Percentiles rank a stretch among this genome's conserved stretches.
phyloP scores from a whole-genome alignment of 106 monocot species.

The Platanthera zijinensis region DNA sequence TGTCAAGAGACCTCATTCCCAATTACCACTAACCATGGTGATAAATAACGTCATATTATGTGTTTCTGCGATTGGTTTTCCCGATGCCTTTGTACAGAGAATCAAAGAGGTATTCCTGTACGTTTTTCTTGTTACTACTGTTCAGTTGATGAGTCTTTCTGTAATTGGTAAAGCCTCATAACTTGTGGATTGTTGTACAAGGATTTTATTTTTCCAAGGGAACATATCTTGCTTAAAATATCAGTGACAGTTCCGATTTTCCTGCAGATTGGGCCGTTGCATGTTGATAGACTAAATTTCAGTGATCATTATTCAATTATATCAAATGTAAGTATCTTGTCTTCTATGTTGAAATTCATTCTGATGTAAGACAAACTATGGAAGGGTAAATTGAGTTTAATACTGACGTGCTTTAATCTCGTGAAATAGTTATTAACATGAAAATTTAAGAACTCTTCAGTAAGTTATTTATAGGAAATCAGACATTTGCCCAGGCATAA shows the following conservation, averaged over 20 bases:
- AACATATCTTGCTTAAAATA: not conserved
- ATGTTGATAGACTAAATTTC: constrained; percentile 58
- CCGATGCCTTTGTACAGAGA: constrained; percentile 53
- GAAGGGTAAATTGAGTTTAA: too few relatives aligned
- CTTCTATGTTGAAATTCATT: not conserved
- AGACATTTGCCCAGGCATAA: too few relatives aligned
- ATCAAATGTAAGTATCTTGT: constrained; percentile 32
- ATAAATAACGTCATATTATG: constrained; percentile 51
- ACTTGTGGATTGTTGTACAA: not conserved
- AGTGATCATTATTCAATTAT: constrained; percentile 62
- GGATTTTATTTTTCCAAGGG: not conserved
- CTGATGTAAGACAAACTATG: too few relatives aligned
- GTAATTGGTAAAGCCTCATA: not conserved
- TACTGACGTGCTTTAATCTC: too few relatives aligned
- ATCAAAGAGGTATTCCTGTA: constrained; percentile 36
- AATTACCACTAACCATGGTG: constrained; percentile 38
- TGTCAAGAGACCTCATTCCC: constrained; percentile 22
- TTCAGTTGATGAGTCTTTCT: not conserved
- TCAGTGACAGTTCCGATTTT: not conserved
- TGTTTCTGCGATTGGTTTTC: constrained; percentile 80
- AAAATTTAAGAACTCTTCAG: too few relatives aligned
- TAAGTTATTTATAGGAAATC: too few relatives aligned
- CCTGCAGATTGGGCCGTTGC: constrained; percentile 53
- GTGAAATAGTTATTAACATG: too few relatives aligned
- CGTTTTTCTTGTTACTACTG: not conserved